phyloP scores from a whole-genome alignment of 2,329 filamentous ascomycete species.

The Trichoderma guizhouense region DNA sequence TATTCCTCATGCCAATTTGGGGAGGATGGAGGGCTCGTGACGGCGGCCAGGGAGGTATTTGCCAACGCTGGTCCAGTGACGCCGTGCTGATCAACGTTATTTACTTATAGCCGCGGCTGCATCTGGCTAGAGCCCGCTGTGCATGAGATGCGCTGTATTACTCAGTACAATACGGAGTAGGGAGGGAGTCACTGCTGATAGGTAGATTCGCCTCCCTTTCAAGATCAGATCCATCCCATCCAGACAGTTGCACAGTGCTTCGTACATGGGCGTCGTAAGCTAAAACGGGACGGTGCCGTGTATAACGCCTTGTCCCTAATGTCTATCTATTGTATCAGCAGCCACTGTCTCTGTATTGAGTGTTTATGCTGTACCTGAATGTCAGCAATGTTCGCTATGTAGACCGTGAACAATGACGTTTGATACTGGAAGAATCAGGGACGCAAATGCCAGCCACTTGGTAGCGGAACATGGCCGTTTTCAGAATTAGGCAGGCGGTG shows the following conservation, averaged over 20 bases:
- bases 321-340: neutral
- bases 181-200: neutral
- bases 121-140: neutral
- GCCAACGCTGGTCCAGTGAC: constrained; percentile 12
- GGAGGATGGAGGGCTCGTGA: constrained; percentile 12
- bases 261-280: neutral
- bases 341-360: neutral
- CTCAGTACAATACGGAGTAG: neutral
- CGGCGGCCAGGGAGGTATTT: constrained; percentile 1
- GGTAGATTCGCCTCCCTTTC: constrained; percentile 6
- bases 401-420: neutral
- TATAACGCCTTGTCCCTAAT: neutral
- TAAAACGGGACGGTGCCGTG: neutral
- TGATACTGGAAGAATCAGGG: too few relatives aligned
- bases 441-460: neutral
- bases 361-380: neutral
- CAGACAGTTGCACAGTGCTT: neutral
- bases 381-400: neutral
- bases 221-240: neutral
- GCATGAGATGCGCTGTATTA: constrained; percentile 8
- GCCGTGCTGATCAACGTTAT: constrained; percentile 15
- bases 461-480: neutral
- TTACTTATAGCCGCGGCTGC: constrained; percentile 12
- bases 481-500: neutral
- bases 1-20: constrained; percentile 5